Conservation (phyloP, 2,329 filamentous ascomycete species). For the Harringtonia lauricola region DNA sequence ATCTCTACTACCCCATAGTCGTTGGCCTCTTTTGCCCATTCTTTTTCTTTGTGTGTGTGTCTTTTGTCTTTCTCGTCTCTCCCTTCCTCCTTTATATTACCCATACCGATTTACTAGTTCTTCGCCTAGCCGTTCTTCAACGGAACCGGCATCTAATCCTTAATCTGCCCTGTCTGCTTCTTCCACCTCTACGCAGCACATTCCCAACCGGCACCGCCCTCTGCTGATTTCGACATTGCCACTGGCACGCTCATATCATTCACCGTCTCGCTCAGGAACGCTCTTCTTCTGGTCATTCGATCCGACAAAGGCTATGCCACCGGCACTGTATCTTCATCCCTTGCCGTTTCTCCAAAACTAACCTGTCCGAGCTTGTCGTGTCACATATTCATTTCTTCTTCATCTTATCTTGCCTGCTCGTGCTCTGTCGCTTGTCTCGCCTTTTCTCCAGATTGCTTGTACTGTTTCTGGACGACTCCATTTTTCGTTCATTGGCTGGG, state of each 20-base stretch:
- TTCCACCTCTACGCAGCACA: no score
- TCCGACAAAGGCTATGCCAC: not conserved
- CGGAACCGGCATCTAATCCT: not conserved
- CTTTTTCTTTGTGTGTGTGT: not conserved
- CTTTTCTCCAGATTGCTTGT: not conserved
- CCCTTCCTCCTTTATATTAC: not conserved
- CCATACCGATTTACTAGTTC: not conserved
- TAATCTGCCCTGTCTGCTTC: no score
- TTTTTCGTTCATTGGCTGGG: conserved; percentile 6
- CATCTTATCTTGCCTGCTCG: not conserved
- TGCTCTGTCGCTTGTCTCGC: not conserved
- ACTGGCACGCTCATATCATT: not conserved
- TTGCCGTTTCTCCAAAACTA: not conserved
- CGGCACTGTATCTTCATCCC: not conserved
- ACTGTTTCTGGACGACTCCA: not conserved
- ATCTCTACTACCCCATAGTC: conserved; percentile 3
- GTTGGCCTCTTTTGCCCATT: conserved; percentile 1
- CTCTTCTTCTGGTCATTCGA: not conserved
- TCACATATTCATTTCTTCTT: not conserved
- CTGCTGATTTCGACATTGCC: not conserved
- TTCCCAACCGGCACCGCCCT: not conserved
- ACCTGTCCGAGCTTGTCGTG: not conserved
- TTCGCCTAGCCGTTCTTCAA: not conserved
- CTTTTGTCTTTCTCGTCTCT: not conserved
- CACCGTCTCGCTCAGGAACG: no score